Conservation (phyloP, 1,284 basidiomycete species). For the Ceratobasidium sp. region DNA sequence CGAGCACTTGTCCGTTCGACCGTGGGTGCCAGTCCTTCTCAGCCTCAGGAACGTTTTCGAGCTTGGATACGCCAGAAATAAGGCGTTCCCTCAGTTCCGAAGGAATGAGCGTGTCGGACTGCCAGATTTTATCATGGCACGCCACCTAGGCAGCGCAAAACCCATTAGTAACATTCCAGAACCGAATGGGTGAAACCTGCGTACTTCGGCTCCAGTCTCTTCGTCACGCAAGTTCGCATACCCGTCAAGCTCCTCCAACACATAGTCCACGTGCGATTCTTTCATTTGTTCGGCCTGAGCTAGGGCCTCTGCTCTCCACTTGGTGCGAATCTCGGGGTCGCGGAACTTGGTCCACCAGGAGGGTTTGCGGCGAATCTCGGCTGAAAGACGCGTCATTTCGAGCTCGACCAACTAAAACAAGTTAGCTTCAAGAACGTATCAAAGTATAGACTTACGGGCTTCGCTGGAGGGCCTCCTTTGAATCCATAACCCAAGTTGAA, state of each 20-base stretch:
- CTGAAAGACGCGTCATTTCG: too few species aligned
- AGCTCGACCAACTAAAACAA: too few species aligned
- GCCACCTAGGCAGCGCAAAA: constrained; percentile 1
- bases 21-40: too few species aligned
- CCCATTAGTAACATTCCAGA: not conserved
- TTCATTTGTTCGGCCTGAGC: constrained; percentile 49
- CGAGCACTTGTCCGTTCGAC: too few species aligned
- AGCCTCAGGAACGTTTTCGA: constrained; percentile 52
- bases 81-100: constrained; percentile 30
- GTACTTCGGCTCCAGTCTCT: constrained; percentile 50
- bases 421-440: too few species aligned
- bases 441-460: too few species aligned
- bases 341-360: too few species aligned
- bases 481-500: too few species aligned
- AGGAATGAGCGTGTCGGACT: constrained; percentile 36
- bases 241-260: constrained; percentile 58
- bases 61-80: constrained; percentile 44
- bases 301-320: constrained; percentile 50
- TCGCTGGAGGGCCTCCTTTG: too few species aligned
- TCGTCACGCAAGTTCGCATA: constrained; percentile 56
- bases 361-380: too few species aligned
- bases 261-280: constrained; percentile 57
- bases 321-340: constrained; percentile 46
- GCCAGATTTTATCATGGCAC: constrained; percentile 24
- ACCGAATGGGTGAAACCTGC: not conserved